These are phyloP conservation scores for Papiliotrema fonsecae DNA, from an alignment of 1,284 basidiomycete genomes.

Conservation along the genomic window DNA sequence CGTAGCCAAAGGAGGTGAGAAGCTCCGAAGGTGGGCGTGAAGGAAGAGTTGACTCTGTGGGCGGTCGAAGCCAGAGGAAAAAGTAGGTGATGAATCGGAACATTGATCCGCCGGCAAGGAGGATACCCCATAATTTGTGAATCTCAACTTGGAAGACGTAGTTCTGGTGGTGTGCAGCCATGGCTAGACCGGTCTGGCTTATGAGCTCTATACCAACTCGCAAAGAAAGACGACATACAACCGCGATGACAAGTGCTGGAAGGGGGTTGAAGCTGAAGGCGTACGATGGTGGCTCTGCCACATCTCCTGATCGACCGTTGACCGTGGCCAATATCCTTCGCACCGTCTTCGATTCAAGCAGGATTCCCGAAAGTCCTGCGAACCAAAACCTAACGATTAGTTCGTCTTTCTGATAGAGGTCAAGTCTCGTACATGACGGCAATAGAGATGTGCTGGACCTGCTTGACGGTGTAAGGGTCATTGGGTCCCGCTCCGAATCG, in stretches of 20 bases:
- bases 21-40: conserved; percentile 93
- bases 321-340: conserved; percentile 50
- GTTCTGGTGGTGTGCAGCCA: conserved; percentile 90
- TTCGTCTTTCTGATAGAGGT: too few relatives aligned
- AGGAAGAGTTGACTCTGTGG: conserved; percentile 63
- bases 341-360: conserved; percentile 72
- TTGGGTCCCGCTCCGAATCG: conserved; percentile 76
- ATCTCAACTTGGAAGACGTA: conserved; percentile 73
- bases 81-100: conserved; percentile 71
- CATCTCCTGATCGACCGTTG: conserved; percentile 13
- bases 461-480: conserved; percentile 83
- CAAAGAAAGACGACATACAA: conserved; percentile 46
- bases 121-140: conserved; percentile 84
- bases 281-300: conserved; percentile 67
- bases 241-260: conserved; percentile 85
- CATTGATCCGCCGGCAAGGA: conserved; percentile 68
- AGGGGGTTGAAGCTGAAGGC: conserved; percentile 85
- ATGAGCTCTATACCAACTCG: not conserved
- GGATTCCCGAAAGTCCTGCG: conserved; percentile 83
- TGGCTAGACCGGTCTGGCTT: conserved; percentile 74
- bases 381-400: conserved; percentile 78
- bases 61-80: conserved; percentile 77
- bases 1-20: conserved; percentile 77
- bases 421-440: conserved; percentile 59
- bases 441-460: conserved; percentile 92